Evolutionary conservation across 139 green algal species (phyloP), one percentile per base, ranked within the genome.

Genomic region (Yamagishiella unicocca): DNA sequence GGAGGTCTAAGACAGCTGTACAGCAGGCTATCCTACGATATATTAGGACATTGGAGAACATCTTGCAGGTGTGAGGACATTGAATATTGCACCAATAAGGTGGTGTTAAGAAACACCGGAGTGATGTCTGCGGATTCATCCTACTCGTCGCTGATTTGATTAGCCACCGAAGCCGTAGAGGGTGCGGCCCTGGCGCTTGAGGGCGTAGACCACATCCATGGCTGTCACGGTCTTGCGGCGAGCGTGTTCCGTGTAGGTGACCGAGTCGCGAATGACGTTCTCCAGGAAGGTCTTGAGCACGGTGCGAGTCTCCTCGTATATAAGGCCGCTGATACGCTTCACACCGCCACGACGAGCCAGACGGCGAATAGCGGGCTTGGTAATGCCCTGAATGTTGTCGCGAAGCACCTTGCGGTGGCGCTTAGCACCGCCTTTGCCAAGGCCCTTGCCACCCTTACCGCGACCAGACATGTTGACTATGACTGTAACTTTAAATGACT

Each of bases 201-300:
- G 96, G 22, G 97, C 96, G 89, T 98, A 99, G 6, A 98, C 97
- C 9, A 99, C 96, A 87, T 99, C 97, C 92, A 98, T 97, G 53
- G 97, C 97, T 38, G 97, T 98, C 40, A 99, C 97, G 19, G 97
- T 99, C 96, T 99, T 99, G 87, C 97, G 93, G 76, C 96, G 93
- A 55, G 96, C 97, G 95, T 99, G 97, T 95, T 99, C 97, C 43
- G 97, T 98, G 95, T 99, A 99, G 90, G 97, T 99, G 33, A 99
- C 97, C 33, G 96, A 95, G 86, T 99, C 97, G 78, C 97, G 93
- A 89, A 97, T 96, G 35, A 98, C 96, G 90, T 97, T 98, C 94
- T 98, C 96, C 55, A 98, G 94, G 93, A 98, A 98, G 62, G 97
- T 94, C 94, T 98, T 97, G 77, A 98, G 94, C 50, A 97, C 95